phyloP scores from a whole-genome alignment of 192 early-diverging fungal genomes.

The Geosiphon pyriformis region DNA sequence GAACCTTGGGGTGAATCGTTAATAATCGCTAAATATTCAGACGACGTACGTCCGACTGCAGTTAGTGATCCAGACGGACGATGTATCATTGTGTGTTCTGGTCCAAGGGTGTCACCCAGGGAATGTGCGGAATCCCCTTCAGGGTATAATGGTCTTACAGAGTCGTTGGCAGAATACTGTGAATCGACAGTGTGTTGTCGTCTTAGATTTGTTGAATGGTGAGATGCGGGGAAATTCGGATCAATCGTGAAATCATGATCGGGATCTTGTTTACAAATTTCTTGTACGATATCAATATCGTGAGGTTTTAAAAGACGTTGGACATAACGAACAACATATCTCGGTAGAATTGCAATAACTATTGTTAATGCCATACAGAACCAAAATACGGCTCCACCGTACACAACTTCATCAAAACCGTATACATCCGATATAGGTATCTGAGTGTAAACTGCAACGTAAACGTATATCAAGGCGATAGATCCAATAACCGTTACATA shows the following conservation, averaged over 20 bases:
- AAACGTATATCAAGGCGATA: conserved; percentile 56
- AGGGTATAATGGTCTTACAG: not conserved
- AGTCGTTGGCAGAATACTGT: not conserved
- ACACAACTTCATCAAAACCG: conserved; percentile 60
- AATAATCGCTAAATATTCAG: not conserved
- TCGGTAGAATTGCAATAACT: conserved; percentile 61
- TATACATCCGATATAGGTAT: conserved; percentile 40
- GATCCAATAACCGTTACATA: conserved; percentile 53
- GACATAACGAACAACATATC: conserved; percentile 57
- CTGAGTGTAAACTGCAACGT: conserved; percentile 43
- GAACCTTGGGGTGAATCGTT: not conserved
- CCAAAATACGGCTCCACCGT: conserved; percentile 64
- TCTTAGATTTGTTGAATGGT: not conserved
- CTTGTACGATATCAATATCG: conserved; percentile 54
- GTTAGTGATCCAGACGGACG: not conserved
- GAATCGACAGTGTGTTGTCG: not conserved
- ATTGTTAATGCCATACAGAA: conserved; percentile 57
- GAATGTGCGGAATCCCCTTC: not conserved
- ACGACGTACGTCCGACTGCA: not conserved
- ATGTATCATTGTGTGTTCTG: conserved; percentile 4
- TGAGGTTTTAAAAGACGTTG: conserved; percentile 52
- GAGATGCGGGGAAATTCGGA: not conserved
- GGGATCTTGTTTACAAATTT: conserved; percentile 30
- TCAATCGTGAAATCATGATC: not conserved
- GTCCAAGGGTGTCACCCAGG: conserved; percentile 1